Conservation (phyloP, 139 green algal genomes). For the Mychonastes homosphaera region DNA sequence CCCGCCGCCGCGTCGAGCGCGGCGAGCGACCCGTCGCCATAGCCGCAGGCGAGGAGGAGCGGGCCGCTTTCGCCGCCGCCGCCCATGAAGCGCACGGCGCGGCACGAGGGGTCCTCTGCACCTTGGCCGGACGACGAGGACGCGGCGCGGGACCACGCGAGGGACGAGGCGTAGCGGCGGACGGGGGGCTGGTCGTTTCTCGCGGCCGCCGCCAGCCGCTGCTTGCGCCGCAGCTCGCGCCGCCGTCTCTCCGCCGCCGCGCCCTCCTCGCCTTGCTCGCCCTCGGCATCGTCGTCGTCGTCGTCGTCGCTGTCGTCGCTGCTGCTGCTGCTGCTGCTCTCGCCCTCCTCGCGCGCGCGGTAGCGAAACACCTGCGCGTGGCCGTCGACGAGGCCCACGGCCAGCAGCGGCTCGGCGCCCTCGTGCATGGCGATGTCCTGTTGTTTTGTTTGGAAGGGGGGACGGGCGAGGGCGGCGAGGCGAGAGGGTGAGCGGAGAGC, state of each 20-base stretch:
- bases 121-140: too few species aligned
- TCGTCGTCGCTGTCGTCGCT: not conserved
- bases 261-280: not conserved
- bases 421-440: too few species aligned
- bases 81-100: slow-evolving; percentile 36
- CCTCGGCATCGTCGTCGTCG: not conserved
- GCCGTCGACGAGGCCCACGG: slow-evolving; percentile 42
- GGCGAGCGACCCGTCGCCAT: slow-evolving; percentile 16
- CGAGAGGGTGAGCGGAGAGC: too few species aligned
- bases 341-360: not conserved
- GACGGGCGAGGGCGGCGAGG: too few species aligned
- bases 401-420: slow-evolving; percentile 30
- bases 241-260: slow-evolving; percentile 1
- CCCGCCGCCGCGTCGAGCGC: not conserved
- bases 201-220: too few species aligned
- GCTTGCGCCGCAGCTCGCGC: slow-evolving; percentile 3
- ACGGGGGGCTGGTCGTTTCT: too few species aligned
- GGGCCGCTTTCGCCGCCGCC: slow-evolving; percentile 12
- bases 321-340: not conserved
- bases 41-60: slow-evolving; percentile 20
- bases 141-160: too few species aligned
- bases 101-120: too few species aligned
- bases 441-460: too few species aligned
- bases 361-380: slow-evolving; percentile 30
- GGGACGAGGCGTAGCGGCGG: too few species aligned